These are phyloP conservation scores for Vicia faba DNA, from an alignment of 306 rosid genomes.

Conservation along the genomic window DNA sequence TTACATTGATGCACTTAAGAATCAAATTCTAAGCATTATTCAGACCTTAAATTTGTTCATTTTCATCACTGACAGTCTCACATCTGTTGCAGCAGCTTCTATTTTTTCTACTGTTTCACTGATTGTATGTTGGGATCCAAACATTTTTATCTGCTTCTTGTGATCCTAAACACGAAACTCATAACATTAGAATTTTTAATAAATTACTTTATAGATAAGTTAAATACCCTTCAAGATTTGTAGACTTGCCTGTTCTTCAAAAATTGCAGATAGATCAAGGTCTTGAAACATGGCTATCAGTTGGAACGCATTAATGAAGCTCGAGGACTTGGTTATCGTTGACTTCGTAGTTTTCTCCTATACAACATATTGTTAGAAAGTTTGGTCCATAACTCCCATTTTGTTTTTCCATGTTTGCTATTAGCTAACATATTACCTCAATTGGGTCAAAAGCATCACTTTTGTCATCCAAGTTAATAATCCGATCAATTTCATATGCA, in stretches of 20 bases:
- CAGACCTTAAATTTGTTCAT: constrained; percentile 58
- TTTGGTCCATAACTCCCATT: constrained; percentile 3
- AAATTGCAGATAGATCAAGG: constrained; percentile 80
- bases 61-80: constrained; percentile 57
- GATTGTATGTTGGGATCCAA: constrained; percentile 66
- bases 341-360: constrained; percentile 54
- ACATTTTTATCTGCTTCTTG: constrained; percentile 48
- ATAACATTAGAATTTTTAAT: constrained; percentile 14
- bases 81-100: constrained; percentile 78
- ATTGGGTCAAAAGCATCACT: constrained; percentile 52
- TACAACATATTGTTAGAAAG: constrained; percentile 21
- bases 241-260: constrained; percentile 70
- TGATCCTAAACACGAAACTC: constrained; percentile 49
- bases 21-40: neutral
- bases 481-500: constrained; percentile 45
- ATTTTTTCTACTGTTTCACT: constrained; percentile 71
- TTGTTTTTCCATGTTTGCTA: constrained; percentile 8
- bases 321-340: constrained; percentile 54
- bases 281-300: constrained; percentile 84
- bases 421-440: constrained; percentile 52
- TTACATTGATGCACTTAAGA: neutral
- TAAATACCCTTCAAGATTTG: constrained; percentile 10
- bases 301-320: constrained; percentile 84
- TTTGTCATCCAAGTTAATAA: constrained; percentile 50
- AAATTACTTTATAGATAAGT: neutral